A percentile compares a stretch with the other conserved stretches of the same genome.
Conservation (phyloP, 768 basidiomycete species). For the Mycena chlorophos region DNA sequence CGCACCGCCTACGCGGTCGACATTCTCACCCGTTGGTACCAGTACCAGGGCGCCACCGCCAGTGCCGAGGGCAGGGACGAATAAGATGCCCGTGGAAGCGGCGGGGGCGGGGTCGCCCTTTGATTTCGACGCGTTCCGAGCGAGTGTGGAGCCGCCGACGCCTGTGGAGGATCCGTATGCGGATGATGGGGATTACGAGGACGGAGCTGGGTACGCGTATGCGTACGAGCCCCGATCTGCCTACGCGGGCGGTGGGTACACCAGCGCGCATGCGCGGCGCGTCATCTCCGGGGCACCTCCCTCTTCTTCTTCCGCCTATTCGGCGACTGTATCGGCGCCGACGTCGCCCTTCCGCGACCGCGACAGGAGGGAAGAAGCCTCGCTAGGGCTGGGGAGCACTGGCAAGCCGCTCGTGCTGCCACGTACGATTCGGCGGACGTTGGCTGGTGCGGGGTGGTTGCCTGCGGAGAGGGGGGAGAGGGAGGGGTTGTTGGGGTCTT, state of each 20-base stretch:
- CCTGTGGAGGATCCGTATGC: not conserved
- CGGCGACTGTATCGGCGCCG: not conserved
- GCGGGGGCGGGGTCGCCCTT: not conserved
- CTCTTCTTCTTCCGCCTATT: not conserved
- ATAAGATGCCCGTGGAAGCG: not conserved
- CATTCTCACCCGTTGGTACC: not conserved
- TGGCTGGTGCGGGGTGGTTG: slow-evolving; percentile 8
- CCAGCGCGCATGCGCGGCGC: not conserved
- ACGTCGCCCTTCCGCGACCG: too few relatives aligned
- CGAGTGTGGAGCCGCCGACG: not conserved
- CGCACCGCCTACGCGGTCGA: not conserved
- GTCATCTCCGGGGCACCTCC: not conserved
- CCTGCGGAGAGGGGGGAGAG: slow-evolving; percentile 2
- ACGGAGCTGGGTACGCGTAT: not conserved
- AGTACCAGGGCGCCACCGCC: too few relatives aligned
- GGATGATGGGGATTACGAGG: not conserved
- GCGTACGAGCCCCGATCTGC: not conserved
- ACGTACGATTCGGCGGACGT: slow-evolving; percentile 1
- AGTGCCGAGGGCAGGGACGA: too few relatives aligned
- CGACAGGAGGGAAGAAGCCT: not conserved
- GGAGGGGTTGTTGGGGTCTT: slow-evolving; percentile 4
- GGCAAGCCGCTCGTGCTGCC: not conserved
- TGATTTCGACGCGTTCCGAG: not conserved
- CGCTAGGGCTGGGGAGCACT: not conserved
- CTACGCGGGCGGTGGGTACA: not conserved